These are phyloP conservation scores for Ganoderma lingzhi DNA, from an alignment of 1,284 basidiomycete species.

Conservation along the genomic window DNA sequence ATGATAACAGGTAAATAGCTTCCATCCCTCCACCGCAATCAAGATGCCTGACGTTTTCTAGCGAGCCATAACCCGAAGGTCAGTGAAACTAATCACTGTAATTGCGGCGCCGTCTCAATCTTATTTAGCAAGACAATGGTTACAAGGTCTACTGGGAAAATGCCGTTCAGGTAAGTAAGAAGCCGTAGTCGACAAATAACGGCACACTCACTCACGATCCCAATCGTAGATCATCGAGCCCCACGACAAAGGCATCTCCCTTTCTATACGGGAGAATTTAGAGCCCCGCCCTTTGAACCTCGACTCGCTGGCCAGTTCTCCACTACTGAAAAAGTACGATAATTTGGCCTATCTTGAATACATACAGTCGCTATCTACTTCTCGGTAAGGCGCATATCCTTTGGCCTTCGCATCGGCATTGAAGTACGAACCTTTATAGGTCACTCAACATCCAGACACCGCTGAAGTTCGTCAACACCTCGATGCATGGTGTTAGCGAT, in stretches of 20 bases:
- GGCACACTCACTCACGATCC: background rate
- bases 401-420: background rate
- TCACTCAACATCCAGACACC: conserved; percentile 38
- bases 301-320: conserved; percentile 28
- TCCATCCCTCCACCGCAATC: background rate
- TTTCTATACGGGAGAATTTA: conserved; percentile 68
- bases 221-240: conserved; percentile 76
- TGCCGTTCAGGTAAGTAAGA: conserved; percentile 69
- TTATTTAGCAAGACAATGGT: conserved; percentile 80
- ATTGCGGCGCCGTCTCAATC: background rate
- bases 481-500: conserved; percentile 88
- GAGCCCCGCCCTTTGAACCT: conserved; percentile 60
- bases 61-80: conserved; percentile 90
- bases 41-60: conserved; percentile 36
- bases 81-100: conserved; percentile 11
- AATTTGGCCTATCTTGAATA: conserved; percentile 61
- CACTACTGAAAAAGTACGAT: conserved; percentile 23
- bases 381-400: conserved; percentile 46
- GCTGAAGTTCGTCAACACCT: conserved; percentile 75
- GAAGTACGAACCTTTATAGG: conserved; percentile 35
- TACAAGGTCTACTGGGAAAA: conserved; percentile 93
- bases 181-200: background rate
- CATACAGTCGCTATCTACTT: conserved; percentile 50
- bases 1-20: conserved; percentile 80
- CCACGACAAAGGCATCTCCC: conserved; percentile 79